phyloP scores from a whole-genome alignment of 2,329 filamentous ascomycete genomes.

The Pseudocercospora macadamiae region DNA sequence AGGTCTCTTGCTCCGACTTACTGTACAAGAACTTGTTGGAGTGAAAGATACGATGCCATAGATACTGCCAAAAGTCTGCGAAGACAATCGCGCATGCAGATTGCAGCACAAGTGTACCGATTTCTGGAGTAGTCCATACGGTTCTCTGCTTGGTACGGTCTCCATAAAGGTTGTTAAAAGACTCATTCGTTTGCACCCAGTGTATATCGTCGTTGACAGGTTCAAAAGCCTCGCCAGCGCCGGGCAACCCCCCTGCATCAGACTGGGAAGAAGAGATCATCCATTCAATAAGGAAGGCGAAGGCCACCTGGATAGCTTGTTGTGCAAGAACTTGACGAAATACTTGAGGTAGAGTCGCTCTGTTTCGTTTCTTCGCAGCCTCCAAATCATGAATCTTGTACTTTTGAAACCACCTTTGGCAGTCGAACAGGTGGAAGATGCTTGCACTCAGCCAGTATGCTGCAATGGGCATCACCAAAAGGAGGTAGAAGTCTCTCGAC shows the following conservation, averaged over 20 bases:
- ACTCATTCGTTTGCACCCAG: background rate
- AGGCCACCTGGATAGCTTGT: conserved; percentile 1
- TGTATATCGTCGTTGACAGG: background rate
- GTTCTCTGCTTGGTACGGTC: background rate
- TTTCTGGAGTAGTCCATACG: no score
- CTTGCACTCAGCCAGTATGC: background rate
- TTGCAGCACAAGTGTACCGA: background rate
- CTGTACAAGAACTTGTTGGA: conserved; percentile 9
- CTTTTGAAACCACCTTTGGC: background rate
- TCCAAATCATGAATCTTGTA: background rate
- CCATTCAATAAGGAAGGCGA: background rate
- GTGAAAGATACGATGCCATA: background rate
- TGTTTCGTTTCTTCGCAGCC: background rate
- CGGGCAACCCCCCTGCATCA: no score
- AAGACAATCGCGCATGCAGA: background rate
- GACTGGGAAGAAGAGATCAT: background rate
- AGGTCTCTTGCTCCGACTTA: background rate
- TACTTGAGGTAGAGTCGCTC: background rate
- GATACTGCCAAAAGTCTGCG: conserved; percentile 2
- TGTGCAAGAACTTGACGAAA: conserved; percentile 4
- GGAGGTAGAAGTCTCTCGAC: conserved; percentile 38
- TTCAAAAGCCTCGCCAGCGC: background rate
- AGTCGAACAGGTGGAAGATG: conserved; percentile 2
- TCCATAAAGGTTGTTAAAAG: background rate
- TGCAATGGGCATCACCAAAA: background rate